Evolutionary conservation across 352 stramenopile species (phyloP), one percentile per base, ranked within the genome.

Genomic region (Phytopythium delawarense): DNA sequence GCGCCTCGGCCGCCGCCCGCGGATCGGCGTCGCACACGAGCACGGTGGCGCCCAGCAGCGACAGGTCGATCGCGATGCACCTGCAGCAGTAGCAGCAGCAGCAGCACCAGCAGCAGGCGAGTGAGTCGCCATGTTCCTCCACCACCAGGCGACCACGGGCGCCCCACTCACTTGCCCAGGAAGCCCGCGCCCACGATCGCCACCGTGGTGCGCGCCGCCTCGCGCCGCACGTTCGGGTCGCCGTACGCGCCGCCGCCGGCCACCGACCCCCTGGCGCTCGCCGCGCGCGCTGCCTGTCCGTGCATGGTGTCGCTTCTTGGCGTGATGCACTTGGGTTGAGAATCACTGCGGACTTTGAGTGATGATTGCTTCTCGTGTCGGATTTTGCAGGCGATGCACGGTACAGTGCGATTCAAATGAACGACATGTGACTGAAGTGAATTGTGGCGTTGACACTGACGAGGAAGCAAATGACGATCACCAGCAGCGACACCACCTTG

Each of bases 41-140:
- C 23, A 92, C 80, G 8, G 72, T 58, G 7, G 83, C 75, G 25
- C 80, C 83, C 18, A 84, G 63, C 50, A 90, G 70, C 39, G 83
- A 89, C 42, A 92, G 66, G 54, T 92, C 80, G 42, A 89, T 75
- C 8, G 80, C 76, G 61, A 89, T 83, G 68, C 78, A 88, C 54
- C 76, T 77, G 57, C n/a, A 45, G 2, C 46, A 18, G 18, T 1
- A 20, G 55, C 12, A 18, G 13, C 2, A 34, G 11, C n/a, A 3
- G 12, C 21, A 15, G n/a, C 44, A 21, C 30, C 11, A 11, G 44
- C n/a, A n/a, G 11, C 7, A 1, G 7, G 34, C 7, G 35, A 40
- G 35, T 16, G 35, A 40, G 9, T 15, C 35, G 35, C 35, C 6
- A 15, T 15, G 12, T 40, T 15, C 35, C 35, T 40, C 35, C 35